Conservation (phyloP, 495 filamentous ascomycete genomes). For the Neurospora hispaniola region DNA sequence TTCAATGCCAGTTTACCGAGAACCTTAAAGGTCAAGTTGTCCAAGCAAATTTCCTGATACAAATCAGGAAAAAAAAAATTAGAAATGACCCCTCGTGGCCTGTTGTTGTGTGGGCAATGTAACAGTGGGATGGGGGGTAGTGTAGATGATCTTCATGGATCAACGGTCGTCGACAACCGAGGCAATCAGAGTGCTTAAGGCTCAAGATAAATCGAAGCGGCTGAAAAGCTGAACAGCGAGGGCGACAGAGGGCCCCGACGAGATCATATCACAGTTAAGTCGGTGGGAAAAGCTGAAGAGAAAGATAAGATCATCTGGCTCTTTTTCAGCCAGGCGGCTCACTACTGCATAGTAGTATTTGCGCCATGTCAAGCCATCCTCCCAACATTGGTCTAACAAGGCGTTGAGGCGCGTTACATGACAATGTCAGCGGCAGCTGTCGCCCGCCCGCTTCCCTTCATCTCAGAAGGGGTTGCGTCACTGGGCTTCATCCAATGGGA, state of each 20-base stretch:
- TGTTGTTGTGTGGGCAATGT: not conserved
- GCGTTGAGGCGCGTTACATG: not conserved
- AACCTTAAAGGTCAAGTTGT: not conserved
- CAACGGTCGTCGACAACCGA: not conserved
- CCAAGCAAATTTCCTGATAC: not conserved
- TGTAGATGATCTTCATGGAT: not conserved
- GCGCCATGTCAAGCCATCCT: not conserved
- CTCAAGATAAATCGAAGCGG: not conserved
- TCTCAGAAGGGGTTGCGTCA: not conserved
- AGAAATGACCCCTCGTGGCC: not conserved
- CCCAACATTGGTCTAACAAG: not conserved
- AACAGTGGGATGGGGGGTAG: not conserved
- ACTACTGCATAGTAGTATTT: not conserved
- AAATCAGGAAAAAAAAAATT: not conserved
- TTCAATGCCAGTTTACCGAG: not conserved
- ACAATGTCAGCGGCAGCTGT: not conserved
- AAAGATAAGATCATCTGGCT: not conserved
- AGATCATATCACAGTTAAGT: not conserved
- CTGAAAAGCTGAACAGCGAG: not conserved
- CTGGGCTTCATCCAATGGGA: not conserved
- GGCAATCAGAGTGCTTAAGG: not conserved
- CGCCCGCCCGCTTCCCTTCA: not conserved
- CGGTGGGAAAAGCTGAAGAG: not conserved
- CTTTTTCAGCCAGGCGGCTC: not conserved
- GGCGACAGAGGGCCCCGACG: not conserved